Conservation (phyloP, 371 early-diverging fungal genomes). For the Mycotypha africana region DNA sequence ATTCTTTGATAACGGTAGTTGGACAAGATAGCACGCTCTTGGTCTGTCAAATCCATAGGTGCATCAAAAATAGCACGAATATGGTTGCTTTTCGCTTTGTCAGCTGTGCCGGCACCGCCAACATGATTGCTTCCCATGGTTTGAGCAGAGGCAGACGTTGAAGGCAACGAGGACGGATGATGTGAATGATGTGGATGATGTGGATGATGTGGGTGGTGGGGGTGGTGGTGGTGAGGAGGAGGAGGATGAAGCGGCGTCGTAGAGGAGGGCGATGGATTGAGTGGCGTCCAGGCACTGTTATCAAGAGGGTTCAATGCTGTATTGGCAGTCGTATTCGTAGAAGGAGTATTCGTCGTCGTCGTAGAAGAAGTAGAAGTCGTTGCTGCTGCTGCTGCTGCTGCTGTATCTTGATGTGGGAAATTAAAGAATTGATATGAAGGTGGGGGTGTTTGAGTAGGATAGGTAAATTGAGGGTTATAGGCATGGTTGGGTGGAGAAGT, state of each 20-base stretch:
- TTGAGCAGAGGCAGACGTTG: slow-evolving; percentile 20
- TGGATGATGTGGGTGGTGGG: too few species aligned
- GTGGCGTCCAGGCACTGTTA: slow-evolving; percentile 3
- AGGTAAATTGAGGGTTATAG: neutral
- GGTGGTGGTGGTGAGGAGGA: too few species aligned
- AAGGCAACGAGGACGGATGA: slow-evolving; percentile 17
- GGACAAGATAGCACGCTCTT: slow-evolving; percentile 7
- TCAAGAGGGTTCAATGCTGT: neutral
- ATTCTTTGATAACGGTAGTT: slow-evolving; percentile 17
- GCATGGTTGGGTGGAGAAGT: neutral
- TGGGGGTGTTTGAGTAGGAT: slow-evolving; percentile 2
- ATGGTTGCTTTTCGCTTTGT: slow-evolving; percentile 18
- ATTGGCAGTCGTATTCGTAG: neutral
- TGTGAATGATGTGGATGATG: too few species aligned
- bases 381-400: too few species aligned
- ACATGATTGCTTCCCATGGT: slow-evolving; percentile 14
- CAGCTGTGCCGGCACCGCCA: too few species aligned
- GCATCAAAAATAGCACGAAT: slow-evolving; percentile 42
- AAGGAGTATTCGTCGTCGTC: neutral
- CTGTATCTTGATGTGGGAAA: slow-evolving; percentile 7
- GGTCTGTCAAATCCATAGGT: slow-evolving; percentile 13
- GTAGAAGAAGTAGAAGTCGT: too few species aligned
- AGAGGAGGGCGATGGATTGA: too few species aligned
- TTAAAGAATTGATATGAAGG: slow-evolving; percentile 9
- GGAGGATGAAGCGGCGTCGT: too few species aligned